Evolutionary conservation across 2,329 filamentous ascomycete genomes (phyloP).

Genomic region (Orbilia quercus): DNA sequence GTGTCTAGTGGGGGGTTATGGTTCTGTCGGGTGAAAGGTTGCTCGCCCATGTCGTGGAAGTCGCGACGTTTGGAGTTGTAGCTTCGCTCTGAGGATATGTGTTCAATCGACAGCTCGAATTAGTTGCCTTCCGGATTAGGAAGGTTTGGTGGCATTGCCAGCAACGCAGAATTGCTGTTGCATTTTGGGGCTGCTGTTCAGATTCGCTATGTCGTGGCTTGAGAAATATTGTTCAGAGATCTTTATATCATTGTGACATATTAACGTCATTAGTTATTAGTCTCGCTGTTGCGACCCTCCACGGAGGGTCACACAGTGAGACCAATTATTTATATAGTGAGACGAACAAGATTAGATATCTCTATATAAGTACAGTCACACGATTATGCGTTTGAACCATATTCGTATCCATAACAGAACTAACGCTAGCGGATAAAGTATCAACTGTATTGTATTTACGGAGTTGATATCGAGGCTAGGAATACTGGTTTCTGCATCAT

Average conservation of each 20-base stretch:
- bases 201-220: neutral
- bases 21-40: neutral
- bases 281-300: too few relatives aligned
- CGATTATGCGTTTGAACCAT: too few relatives aligned
- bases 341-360: too few relatives aligned
- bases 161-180: constrained; percentile 24
- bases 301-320: too few relatives aligned
- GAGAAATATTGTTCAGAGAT: neutral
- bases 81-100: constrained; percentile 25
- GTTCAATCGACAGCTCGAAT: constrained; percentile 31
- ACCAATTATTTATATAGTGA: too few relatives aligned
- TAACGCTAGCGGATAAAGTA: too few relatives aligned
- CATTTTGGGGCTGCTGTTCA: constrained; percentile 5
- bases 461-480: too few relatives aligned
- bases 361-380: too few relatives aligned
- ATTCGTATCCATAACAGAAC: too few relatives aligned
- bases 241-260: neutral
- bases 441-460: too few relatives aligned
- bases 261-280: too few relatives aligned
- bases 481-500: too few relatives aligned
- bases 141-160: constrained; percentile 16
- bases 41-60: neutral
- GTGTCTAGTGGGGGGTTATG: neutral
- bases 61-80: constrained; percentile 1
- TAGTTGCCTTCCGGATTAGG: constrained; percentile 16